Base-by-base conservation (phyloP, 179 eudicot species). In the Heliamphora pulchella region DNA sequence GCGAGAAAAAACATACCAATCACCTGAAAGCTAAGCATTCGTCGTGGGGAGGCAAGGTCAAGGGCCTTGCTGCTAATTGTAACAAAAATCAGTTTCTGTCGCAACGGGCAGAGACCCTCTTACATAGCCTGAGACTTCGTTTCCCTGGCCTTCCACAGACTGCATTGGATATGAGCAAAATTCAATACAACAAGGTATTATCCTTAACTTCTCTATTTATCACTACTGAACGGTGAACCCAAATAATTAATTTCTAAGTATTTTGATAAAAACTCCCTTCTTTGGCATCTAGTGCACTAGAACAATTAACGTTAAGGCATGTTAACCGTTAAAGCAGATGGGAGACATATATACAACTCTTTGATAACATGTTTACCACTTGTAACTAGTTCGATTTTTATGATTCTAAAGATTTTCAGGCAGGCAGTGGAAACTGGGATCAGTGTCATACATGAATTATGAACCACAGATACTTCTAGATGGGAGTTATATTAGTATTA, bases 81-180 rank as follows among this genome's bases (percentile, higher is more conserved):
- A 95, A 88, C 59, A 93, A 91, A 85, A 91, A 87, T 84, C 89
- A 89, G 7, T 80, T 85, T 79, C 91, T 95, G 46, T 89, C 89
- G 44, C 84, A 86, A 55, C 88, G 98, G 68, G 98, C 98, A 62
- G 98, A 92, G 83, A 87, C 88, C 11, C 90, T 95, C 47, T 82
- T 93, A 81, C 89, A 85, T 58, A 86, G 89, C 83, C 87, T 93
- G 47, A 91, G 88, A 77, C 85, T 89, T 70, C 97, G 93, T 31
- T 95, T 88, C 81, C 98, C 98, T 15, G 90, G 88, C 69, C 90
- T 95, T 55, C 98, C 98, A 2, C 98, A 95, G 81, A 93, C 98
- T 63, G 86, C 90, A 11, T 71, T 95, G 71, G 98, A 95, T 72
- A 95, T 95, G 98, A 89, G 85, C 90, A 95, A 93, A 85, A 93